phyloP scores from a whole-genome alignment of 179 eudicot genomes.

The Drosera spatulata region DNA sequence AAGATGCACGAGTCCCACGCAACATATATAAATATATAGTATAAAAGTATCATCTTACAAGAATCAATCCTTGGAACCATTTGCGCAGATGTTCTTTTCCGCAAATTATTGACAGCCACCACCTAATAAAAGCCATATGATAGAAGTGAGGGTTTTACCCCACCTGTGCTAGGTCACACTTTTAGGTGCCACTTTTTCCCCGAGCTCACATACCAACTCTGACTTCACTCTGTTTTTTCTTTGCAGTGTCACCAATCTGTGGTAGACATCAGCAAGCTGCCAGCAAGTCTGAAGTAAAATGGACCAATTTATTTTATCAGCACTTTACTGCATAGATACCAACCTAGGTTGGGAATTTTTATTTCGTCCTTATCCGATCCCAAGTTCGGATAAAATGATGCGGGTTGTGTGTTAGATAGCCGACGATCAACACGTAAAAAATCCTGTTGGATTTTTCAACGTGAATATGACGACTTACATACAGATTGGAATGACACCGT shows the following conservation, averaged over 20 bases:
- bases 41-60: constrained; percentile 34
- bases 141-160: background rate
- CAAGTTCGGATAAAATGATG: too few species aligned
- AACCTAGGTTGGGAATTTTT: too few species aligned
- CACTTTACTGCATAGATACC: background rate
- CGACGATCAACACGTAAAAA: too few species aligned
- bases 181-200: constrained; percentile 78
- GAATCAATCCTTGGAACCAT: constrained; percentile 89
- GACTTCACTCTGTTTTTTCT: constrained; percentile 49
- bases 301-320: background rate
- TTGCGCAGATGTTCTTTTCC: constrained; percentile 75
- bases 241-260: constrained; percentile 47
- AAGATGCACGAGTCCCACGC: background rate
- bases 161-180: constrained; percentile 89
- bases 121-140: constrained; percentile 34
- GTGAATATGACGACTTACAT: too few species aligned
- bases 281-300: constrained; percentile 53
- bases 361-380: too few species aligned
- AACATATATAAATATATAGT: background rate
- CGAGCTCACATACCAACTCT: constrained; percentile 78
- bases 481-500: too few species aligned
- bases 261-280: constrained; percentile 66
- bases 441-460: too few species aligned
- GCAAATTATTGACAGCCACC: constrained; percentile 45
- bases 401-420: too few species aligned